Conservation (phyloP, 768 basidiomycete genomes). For the Trichaptum fuscoviolaceum region DNA sequence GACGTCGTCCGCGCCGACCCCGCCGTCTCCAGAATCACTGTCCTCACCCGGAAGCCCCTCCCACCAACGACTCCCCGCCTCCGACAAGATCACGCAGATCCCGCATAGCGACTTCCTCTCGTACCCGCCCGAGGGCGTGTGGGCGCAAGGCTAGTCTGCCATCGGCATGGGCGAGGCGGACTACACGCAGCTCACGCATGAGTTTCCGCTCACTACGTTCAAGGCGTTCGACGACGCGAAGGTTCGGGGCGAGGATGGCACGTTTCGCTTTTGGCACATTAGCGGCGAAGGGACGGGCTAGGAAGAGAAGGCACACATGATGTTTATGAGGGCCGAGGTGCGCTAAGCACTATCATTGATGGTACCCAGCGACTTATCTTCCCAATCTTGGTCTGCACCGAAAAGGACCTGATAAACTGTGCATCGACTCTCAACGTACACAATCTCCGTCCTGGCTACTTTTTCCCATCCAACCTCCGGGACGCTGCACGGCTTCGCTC, state of each 20-base stretch:
- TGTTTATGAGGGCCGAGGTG: constrained; percentile 24
- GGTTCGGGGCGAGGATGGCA: constrained; percentile 14
- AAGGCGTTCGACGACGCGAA: constrained; percentile 18
- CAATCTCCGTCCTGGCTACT: constrained; percentile 15
- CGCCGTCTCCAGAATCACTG: constrained; percentile 16
- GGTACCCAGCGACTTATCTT: not conserved
- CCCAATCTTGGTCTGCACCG: constrained; percentile 11
- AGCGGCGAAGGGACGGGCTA: constrained; percentile 24
- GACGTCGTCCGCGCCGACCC: constrained; percentile 16
- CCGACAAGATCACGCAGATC: constrained; percentile 18
- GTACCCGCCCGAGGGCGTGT: constrained; percentile 19
- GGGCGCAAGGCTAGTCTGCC: constrained; percentile 19
- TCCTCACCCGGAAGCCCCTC: constrained; percentile 21
- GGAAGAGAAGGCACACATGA: constrained; percentile 16
- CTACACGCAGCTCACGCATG: constrained; percentile 24
- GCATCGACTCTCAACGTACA: constrained; percentile 8
- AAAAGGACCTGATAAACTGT: constrained; percentile 12
- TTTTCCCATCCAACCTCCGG: constrained; percentile 15
- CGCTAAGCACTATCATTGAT: constrained; percentile 4
- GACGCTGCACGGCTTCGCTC: constrained; percentile 12
- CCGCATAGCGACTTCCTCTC: constrained; percentile 16
- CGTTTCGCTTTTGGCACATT: constrained; percentile 24
- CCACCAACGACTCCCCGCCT: constrained; percentile 16
- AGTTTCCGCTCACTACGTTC: constrained; percentile 27
- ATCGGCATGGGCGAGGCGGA: constrained; percentile 13